A percentile compares a stretch with the other conserved stretches of the same genome.
These are phyloP conservation scores for Stephanocyclus meneghinianus DNA, from an alignment of 352 stramenopile species.

Conservation along the genomic window DNA sequence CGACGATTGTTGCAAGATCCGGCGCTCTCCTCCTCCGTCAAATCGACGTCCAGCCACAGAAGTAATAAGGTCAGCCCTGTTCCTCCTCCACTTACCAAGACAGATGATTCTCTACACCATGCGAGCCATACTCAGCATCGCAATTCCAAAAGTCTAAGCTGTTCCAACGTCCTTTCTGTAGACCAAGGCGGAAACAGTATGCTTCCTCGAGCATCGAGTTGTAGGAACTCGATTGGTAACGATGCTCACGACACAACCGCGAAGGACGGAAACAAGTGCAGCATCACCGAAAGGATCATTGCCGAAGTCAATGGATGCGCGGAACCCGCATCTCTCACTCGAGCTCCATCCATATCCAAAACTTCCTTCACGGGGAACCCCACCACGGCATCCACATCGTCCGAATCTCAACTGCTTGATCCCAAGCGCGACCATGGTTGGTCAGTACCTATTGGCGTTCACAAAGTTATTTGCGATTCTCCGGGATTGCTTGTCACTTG, in stretches of 20 bases:
- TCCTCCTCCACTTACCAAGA: background rate
- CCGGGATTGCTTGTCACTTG: constrained; percentile 24
- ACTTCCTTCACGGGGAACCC: background rate
- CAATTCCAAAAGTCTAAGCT: background rate
- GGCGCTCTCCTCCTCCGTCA: background rate
- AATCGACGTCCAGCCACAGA: background rate
- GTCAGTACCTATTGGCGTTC: constrained; percentile 33
- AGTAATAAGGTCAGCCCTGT: background rate
- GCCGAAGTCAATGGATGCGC: background rate
- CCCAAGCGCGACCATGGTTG: constrained; percentile 17
- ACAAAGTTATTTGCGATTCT: constrained; percentile 32
- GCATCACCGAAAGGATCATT: constrained; percentile 6
- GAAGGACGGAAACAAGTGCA: background rate
- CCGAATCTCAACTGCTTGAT: background rate
- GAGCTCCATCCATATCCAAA: background rate
- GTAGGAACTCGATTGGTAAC: too few species aligned
- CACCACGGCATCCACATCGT: constrained; percentile 3
- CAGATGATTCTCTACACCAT: background rate
- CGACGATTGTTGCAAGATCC: background rate
- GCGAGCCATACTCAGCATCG: background rate
- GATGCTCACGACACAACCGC: background rate
- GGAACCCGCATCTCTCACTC: background rate
- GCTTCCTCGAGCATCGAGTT: too few species aligned
- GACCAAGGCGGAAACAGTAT: too few species aligned
- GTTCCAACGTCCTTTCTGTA: too few species aligned